A percentile compares a stretch with the other conserved stretches of the same genome.
These are phyloP conservation scores for Sarocladium oryzae DNA, from an alignment of 2,329 filamentous ascomycete species.

Conservation along the genomic window DNA sequence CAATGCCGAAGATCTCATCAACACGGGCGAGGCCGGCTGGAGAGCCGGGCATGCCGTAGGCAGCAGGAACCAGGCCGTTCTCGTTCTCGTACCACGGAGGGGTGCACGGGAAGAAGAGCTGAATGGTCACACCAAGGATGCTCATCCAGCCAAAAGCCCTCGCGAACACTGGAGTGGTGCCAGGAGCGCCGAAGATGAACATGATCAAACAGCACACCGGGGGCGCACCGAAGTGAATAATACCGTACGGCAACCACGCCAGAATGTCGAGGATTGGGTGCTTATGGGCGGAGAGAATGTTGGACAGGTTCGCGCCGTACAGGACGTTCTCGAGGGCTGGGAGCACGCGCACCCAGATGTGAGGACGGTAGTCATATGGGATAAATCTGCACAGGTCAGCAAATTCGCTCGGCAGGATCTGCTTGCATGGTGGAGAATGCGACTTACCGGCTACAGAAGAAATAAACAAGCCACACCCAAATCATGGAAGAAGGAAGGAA, in stretches of 20 bases:
- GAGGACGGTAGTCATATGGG: conserved; percentile 77
- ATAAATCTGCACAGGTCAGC: conserved; percentile 61
- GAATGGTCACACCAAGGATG: conserved; percentile 77
- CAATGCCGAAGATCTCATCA: conserved; percentile 82
- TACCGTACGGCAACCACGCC: conserved; percentile 89
- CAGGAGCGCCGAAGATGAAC: conserved; percentile 84
- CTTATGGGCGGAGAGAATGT: conserved; percentile 88
- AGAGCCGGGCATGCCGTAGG: conserved; percentile 85
- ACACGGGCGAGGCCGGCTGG: conserved; percentile 85
- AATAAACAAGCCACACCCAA: conserved; percentile 81
- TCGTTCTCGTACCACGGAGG: conserved; percentile 96
- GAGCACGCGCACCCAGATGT: conserved; percentile 92
- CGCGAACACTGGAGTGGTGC: conserved; percentile 77
- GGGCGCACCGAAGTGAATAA: conserved; percentile 84
- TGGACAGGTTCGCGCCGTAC: conserved; percentile 92
- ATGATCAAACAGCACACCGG: conserved; percentile 71
- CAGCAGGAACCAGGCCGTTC: conserved; percentile 83
- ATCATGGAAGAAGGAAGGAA: conserved; percentile 83
- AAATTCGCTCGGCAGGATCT: neutral
- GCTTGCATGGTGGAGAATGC: neutral
- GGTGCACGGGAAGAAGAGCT: conserved; percentile 87
- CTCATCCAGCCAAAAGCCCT: conserved; percentile 90
- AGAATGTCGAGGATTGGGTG: conserved; percentile 77
- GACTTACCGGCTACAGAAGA: conserved; percentile 86
- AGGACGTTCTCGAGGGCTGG: conserved; percentile 94